Conservation (phyloP, 306 rosid species). For the Vigna radiata region DNA sequence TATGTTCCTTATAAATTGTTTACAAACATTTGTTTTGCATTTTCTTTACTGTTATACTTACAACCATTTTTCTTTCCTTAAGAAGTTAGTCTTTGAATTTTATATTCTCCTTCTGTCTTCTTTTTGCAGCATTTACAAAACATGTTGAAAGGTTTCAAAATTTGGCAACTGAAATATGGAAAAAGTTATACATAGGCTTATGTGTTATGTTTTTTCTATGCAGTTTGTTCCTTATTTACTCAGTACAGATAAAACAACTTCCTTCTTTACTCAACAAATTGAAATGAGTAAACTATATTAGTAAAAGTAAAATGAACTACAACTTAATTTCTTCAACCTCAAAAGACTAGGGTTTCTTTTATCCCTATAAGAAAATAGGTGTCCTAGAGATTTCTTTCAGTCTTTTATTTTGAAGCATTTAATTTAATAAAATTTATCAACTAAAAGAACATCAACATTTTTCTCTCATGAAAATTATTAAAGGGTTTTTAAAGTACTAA, state of each 20-base stretch:
- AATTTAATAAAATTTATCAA: neutral
- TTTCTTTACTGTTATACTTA: neutral
- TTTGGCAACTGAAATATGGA: neutral
- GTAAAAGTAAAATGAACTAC: too few species aligned
- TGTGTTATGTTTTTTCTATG: neutral
- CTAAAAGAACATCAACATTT: neutral
- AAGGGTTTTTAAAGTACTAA: neutral
- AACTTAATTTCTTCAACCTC: too few species aligned
- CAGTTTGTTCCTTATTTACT: neutral
- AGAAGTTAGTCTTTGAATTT: neutral
- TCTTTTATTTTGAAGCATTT: neutral
- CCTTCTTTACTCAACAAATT: neutral
- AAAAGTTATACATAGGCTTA: too few species aligned
- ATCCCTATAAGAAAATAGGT: neutral
- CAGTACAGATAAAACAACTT: neutral
- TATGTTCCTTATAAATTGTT: neutral
- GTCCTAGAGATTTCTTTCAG: neutral
- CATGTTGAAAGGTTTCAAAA: neutral
- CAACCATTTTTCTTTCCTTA: neutral
- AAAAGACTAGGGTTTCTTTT: too few species aligned
- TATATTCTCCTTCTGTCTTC: neutral
- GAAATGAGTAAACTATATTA: neutral
- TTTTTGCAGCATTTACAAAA: neutral
- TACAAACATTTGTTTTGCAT: neutral
- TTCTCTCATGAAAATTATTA: neutral